Conservation (phyloP, 2,329 filamentous ascomycete genomes). For the Apiospora marii region DNA sequence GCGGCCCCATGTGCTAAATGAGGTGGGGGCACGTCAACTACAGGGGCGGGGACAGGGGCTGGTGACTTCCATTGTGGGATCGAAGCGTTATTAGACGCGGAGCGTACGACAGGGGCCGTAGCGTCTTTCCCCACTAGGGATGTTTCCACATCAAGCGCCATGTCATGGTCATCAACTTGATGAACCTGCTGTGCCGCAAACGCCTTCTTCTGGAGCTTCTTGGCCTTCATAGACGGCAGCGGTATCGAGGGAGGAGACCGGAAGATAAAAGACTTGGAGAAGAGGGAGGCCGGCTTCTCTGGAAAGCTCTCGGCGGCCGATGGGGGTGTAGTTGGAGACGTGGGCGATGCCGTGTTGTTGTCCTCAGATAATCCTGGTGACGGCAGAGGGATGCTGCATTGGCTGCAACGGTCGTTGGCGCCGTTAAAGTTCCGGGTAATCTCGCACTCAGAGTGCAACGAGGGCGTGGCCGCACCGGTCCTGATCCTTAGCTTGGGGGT, state of each 20-base stretch:
- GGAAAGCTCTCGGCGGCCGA: slow-evolving; percentile 35
- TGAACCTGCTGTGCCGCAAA: not conserved
- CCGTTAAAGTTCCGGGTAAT: slow-evolving; percentile 27
- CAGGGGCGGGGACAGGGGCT: slow-evolving; percentile 14
- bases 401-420: slow-evolving; percentile 33
- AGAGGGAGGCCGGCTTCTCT: slow-evolving; percentile 31
- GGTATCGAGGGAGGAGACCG: slow-evolving; percentile 35
- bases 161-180: not conserved
- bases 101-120: not conserved
- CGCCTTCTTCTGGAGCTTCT: slow-evolving; percentile 25
- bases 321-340: slow-evolving; percentile 40
- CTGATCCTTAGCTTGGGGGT: slow-evolving; percentile 37
- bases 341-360: slow-evolving; percentile 39
- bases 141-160: slow-evolving; percentile 18
- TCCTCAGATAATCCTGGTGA: slow-evolving; percentile 40
- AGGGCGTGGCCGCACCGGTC: slow-evolving; percentile 40
- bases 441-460: slow-evolving; percentile 42
- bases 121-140: slow-evolving; percentile 18
- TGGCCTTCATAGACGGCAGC: slow-evolving; percentile 26
- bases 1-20: slow-evolving; percentile 11
- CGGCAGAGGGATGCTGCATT: slow-evolving; percentile 37
- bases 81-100: slow-evolving; percentile 8
- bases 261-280: slow-evolving; percentile 40
- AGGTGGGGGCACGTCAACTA: slow-evolving; percentile 22
- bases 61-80: slow-evolving; percentile 21